Percentiles rank a stretch among this genome's conserved stretches.
Evolutionary conservation across 257 asterid species (phyloP).

Genomic region (Nicotiana knightiana): DNA sequence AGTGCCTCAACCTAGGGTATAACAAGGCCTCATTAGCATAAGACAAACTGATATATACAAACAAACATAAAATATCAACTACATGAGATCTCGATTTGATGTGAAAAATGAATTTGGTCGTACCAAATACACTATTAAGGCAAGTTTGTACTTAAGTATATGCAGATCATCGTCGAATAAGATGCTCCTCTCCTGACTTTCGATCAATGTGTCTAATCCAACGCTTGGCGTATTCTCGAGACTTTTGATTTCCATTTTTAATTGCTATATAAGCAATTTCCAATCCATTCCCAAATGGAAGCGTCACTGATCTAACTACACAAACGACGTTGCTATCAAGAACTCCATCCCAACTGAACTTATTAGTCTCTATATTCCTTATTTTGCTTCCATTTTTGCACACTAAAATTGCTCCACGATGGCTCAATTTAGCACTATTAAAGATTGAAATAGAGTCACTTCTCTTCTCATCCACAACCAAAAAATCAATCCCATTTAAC

Average conservation of each 20-base stretch:
- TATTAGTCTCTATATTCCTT: not conserved
- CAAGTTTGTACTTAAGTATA: not conserved
- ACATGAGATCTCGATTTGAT: not conserved
- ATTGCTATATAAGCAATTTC: constrained; percentile 25
- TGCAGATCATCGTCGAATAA: constrained; percentile 20
- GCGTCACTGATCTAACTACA: constrained; percentile 23
- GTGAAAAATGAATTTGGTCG: too few species aligned
- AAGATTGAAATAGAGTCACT: constrained; percentile 16
- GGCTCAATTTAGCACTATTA: constrained; percentile 19
- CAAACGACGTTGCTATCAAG: not conserved
- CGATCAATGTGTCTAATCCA: constrained; percentile 31
- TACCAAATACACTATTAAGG: not conserved
- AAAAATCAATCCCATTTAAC: constrained; percentile 25
- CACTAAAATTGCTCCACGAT: constrained; percentile 28
- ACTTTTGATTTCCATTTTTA: constrained; percentile 4
- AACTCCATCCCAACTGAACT: constrained; percentile 20
- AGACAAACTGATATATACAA: not conserved
- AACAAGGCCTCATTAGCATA: not conserved
- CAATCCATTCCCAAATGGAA: constrained; percentile 31
- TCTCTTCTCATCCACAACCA: constrained; percentile 22
- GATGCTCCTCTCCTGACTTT: constrained; percentile 31
- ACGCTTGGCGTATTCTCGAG: not conserved
- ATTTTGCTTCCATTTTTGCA: constrained; percentile 15
- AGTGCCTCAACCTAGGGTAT: not conserved
- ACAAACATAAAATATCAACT: not conserved